A percentile compares a stretch with the other conserved stretches of the same genome.
Evolutionary conservation across 176 grass and related monocot species (phyloP).

Genomic region (Bothriochloa decipiens): DNA sequence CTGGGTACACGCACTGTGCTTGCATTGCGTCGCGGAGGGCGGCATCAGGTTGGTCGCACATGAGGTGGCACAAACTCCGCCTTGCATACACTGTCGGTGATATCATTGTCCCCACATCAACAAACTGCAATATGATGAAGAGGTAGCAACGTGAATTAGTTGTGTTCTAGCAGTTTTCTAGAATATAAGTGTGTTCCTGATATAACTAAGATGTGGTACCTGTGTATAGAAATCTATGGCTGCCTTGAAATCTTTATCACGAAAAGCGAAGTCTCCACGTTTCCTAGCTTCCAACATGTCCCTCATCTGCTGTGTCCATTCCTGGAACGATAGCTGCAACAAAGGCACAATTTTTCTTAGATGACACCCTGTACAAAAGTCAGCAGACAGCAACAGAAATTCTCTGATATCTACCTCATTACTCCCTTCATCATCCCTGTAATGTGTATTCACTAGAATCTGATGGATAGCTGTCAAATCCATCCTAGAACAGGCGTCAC

Average conservation of each 20-base stretch:
- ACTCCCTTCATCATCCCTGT: slow-evolving; percentile 90
- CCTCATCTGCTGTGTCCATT: slow-evolving; percentile 99
- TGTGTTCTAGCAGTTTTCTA: not conserved
- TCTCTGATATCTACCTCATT: slow-evolving; percentile 68
- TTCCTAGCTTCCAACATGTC: slow-evolving; percentile 95
- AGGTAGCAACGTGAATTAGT: not conserved
- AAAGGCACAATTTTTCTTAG: slow-evolving; percentile 2
- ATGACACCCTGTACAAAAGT: not conserved
- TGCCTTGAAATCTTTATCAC: slow-evolving; percentile 97
- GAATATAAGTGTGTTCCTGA: not conserved
- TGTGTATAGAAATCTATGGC: slow-evolving; percentile 89
- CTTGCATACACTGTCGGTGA: slow-evolving; percentile 86
- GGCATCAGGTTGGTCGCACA: slow-evolving; percentile 78
- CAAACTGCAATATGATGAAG: slow-evolving; percentile 55
- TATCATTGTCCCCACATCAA: slow-evolving; percentile 91
- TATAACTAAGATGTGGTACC: slow-evolving; percentile 43
- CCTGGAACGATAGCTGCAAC: slow-evolving; percentile 91
- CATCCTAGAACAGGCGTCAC: slow-evolving; percentile 92
- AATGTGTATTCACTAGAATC: slow-evolving; percentile 77
- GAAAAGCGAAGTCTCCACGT: slow-evolving; percentile 84
- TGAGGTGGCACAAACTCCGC: slow-evolving; percentile 86
- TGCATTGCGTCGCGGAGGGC: slow-evolving; percentile 96
- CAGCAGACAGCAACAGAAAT: not conserved
- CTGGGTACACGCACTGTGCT: slow-evolving; percentile 81
- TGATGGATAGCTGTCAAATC: slow-evolving; percentile 95